Percentiles rank a stretch among this genome's conserved stretches.
phyloP scores from a whole-genome alignment of 2,329 filamentous ascomycete species.

The Metarhizium humberi region DNA sequence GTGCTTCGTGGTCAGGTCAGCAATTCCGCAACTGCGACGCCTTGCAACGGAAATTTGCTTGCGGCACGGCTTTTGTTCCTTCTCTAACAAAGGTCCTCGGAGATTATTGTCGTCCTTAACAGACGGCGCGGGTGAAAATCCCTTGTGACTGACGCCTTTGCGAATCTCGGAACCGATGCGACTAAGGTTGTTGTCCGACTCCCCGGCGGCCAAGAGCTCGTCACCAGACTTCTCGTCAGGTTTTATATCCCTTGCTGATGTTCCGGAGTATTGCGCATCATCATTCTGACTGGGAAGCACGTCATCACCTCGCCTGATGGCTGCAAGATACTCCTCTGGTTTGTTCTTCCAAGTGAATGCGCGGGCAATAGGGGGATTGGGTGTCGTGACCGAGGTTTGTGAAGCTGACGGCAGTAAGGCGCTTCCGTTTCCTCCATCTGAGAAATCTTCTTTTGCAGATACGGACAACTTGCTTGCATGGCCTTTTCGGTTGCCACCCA shows the following conservation, averaged over 20 bases:
- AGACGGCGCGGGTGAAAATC: constrained; percentile 49
- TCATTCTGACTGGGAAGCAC: constrained; percentile 15
- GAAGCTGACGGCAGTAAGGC: constrained; percentile 7
- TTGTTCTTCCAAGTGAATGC: constrained; percentile 57
- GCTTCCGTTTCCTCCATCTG: constrained; percentile 19
- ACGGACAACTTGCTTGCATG: constrained; percentile 43
- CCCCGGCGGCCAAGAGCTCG: constrained; percentile 13
- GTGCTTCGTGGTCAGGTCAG: constrained; percentile 19
- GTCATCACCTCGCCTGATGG: constrained; percentile 28
- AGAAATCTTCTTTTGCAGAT: constrained; percentile 40
- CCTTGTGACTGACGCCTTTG: constrained; percentile 30
- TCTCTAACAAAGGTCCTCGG: constrained; percentile 40
- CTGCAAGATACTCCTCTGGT: constrained; percentile 47
- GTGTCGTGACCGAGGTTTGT: constrained; percentile 15
- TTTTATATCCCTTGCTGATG: constrained; percentile 17
- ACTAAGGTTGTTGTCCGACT: constrained; percentile 17
- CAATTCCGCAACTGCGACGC: constrained; percentile 46
- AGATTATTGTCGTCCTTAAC: constrained; percentile 50
- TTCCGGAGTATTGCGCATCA: constrained; percentile 15
- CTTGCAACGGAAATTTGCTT: constrained; percentile 46
- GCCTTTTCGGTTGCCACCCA: constrained; percentile 51
- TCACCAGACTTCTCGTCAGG: constrained; percentile 12
- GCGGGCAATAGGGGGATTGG: constrained; percentile 32
- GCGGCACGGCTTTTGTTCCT: constrained; percentile 34
- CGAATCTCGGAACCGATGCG: constrained; percentile 31